Percentiles rank a stretch among this genome's conserved stretches.
phyloP scores from a whole-genome alignment of 495 filamentous ascomycete species.

The Tuber aestivum region DNA sequence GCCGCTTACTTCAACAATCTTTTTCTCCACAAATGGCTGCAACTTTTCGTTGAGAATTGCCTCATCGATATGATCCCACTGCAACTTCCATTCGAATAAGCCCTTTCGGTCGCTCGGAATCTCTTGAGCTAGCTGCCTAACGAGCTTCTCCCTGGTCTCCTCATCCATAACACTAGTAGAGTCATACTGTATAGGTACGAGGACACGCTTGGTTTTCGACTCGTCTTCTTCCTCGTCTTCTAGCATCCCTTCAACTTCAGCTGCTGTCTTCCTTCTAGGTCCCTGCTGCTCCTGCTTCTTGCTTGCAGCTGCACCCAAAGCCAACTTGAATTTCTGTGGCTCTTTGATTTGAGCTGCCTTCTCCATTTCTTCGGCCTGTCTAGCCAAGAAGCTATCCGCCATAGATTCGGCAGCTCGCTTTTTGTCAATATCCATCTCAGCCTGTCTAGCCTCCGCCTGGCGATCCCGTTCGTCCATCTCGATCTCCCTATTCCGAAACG shows the following conservation, averaged over 20 bases:
- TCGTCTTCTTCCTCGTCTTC: conserved; percentile 89
- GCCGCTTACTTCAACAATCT: conserved; percentile 65
- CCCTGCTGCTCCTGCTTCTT: conserved; percentile 64
- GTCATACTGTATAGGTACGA: conserved; percentile 91
- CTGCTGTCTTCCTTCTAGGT: conserved; percentile 70
- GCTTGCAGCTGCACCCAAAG: conserved; percentile 78
- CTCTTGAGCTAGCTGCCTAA: conserved; percentile 73
- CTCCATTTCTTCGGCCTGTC: conserved; percentile 80
- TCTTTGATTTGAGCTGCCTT: conserved; percentile 51
- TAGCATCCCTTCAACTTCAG: conserved; percentile 86
- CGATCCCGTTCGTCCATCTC: conserved; percentile 76
- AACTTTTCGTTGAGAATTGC: conserved; percentile 78
- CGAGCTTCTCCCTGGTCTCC: conserved; percentile 66
- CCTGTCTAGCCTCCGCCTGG: conserved; percentile 67
- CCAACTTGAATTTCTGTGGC: conserved; percentile 86
- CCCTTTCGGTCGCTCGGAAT: conserved; percentile 83
- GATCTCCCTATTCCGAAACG: conserved; percentile 64
- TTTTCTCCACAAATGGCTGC: conserved; percentile 93
- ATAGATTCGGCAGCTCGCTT: conserved; percentile 70
- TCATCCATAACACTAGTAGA: conserved; percentile 65
- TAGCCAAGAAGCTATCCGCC: conserved; percentile 89
- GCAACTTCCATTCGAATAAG: conserved; percentile 84
- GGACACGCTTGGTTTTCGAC: conserved; percentile 64
- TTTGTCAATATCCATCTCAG: conserved; percentile 60
- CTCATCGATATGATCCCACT: conserved; percentile 91